These are phyloP conservation scores for Teunomyces stri DNA, from an alignment of 805 yeast species.

Conservation along the genomic window DNA sequence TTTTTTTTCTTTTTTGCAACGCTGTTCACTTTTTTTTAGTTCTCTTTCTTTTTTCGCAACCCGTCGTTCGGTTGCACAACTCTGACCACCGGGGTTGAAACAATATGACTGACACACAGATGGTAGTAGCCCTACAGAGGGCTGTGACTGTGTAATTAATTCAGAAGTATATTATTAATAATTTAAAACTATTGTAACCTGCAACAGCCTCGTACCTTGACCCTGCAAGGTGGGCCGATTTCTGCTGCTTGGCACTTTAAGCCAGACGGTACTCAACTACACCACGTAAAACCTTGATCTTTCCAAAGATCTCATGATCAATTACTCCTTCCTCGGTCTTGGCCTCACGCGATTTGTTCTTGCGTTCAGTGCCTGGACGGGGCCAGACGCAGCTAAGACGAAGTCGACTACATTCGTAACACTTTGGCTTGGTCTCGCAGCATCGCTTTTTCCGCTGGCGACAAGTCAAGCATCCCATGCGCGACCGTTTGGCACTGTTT, in stretches of 20 bases:
- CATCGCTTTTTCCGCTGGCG: slow-evolving; percentile 76
- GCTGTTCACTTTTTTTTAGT: background rate
- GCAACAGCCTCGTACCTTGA: background rate
- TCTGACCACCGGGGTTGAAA: background rate
- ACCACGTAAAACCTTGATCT: slow-evolving; percentile 60
- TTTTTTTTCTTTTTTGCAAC: too few species aligned
- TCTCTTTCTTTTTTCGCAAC: background rate
- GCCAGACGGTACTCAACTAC: slow-evolving; percentile 48
- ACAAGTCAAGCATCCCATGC: slow-evolving; percentile 78
- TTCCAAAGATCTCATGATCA: slow-evolving; percentile 54
- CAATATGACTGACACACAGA: background rate
- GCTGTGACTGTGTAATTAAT: background rate
- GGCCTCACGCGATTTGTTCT: slow-evolving; percentile 52
- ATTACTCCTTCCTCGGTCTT: slow-evolving; percentile 51
- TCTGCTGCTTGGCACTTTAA: background rate
- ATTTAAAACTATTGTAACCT: background rate
- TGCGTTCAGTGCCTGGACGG: slow-evolving; percentile 62
- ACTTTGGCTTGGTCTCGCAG: slow-evolving; percentile 65
- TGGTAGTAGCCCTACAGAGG: background rate
- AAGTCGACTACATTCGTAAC: slow-evolving; percentile 66
- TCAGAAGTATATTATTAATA: background rate
- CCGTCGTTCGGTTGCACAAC: background rate
- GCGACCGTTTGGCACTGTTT: slow-evolving; percentile 45
- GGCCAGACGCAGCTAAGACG: slow-evolving; percentile 73
- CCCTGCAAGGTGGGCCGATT: slow-evolving; percentile 3